phyloP scores from a whole-genome alignment of 257 asterid genomes.

The Gardenia jasminoides region DNA sequence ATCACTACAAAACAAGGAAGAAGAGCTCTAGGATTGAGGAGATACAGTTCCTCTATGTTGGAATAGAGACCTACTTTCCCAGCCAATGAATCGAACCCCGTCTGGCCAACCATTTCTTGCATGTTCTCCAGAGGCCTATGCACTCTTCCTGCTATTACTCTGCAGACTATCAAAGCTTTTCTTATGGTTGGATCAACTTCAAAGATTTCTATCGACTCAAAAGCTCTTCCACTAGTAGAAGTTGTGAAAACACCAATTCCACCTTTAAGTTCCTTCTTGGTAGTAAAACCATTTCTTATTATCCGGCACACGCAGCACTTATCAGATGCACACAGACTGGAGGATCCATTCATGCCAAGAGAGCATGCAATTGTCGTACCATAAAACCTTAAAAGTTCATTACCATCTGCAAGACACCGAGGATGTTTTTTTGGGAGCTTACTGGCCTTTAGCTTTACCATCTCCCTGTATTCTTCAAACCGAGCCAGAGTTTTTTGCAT shows the following conservation, averaged over 20 bases:
- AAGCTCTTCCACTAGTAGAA: slow-evolving; percentile 79
- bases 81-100: slow-evolving; percentile 84
- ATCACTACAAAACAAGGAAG: slow-evolving; percentile 92
- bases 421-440: slow-evolving; percentile 83
- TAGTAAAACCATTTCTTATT: slow-evolving; percentile 64
- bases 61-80: slow-evolving; percentile 88
- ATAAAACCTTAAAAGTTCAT: slow-evolving; percentile 73
- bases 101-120: slow-evolving; percentile 61
- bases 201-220: slow-evolving; percentile 46
- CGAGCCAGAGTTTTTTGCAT: slow-evolving; percentile 65
- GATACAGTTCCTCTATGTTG: slow-evolving; percentile 89
- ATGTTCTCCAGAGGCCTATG: slow-evolving; percentile 81
- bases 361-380: slow-evolving; percentile 72
- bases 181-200: slow-evolving; percentile 36
- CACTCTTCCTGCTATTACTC: slow-evolving; percentile 94
- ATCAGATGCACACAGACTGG: slow-evolving; percentile 65
- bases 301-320: slow-evolving; percentile 73
- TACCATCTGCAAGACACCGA: slow-evolving; percentile 88
- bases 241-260: slow-evolving; percentile 88
- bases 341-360: slow-evolving; percentile 68
- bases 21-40: slow-evolving; percentile 79
- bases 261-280: slow-evolving; percentile 45
- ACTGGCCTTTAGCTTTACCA: slow-evolving; percentile 66
- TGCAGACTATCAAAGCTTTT: slow-evolving; percentile 75
- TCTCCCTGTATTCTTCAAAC: slow-evolving; percentile 77